phyloP scores from a whole-genome alignment of 495 filamentous ascomycete species.

The Penicillium pancosmium region DNA sequence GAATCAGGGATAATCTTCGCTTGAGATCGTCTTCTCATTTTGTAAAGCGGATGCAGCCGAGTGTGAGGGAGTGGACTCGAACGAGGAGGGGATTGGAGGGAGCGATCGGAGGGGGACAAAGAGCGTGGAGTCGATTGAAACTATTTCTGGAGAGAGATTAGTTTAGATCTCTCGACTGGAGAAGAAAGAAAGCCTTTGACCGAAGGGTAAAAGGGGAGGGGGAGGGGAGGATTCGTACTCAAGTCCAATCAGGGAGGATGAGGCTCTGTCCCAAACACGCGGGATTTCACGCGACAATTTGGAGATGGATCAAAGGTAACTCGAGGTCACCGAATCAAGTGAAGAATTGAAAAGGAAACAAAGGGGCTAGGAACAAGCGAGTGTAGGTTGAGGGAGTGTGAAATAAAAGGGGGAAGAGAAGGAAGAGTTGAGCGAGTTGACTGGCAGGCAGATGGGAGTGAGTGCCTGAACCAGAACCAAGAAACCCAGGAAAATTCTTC shows the following conservation, averaged over 20 bases:
- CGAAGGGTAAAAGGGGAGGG: too few species aligned
- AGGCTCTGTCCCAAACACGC: too few species aligned
- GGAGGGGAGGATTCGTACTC: too few species aligned
- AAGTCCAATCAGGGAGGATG: too few species aligned
- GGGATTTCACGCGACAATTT: too few species aligned
- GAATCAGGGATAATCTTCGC: conserved; percentile 26
- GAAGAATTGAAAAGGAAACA: not conserved
- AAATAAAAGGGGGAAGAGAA: conserved; percentile 7
- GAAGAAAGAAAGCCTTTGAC: too few species aligned
- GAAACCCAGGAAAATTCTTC: conserved; percentile 20
- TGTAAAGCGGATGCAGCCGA: not conserved
- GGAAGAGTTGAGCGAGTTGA: not conserved
- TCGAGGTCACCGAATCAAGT: too few species aligned
- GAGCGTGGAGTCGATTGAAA: not conserved
- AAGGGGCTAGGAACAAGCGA: not conserved
- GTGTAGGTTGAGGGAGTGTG: not conserved
- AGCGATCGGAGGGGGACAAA: not conserved
- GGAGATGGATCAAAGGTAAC: too few species aligned
- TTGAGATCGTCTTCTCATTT: conserved; percentile 20
- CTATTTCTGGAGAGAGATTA: too few species aligned
- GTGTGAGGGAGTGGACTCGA: not conserved
- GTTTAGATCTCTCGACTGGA: too few species aligned
- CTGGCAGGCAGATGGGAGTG: not conserved
- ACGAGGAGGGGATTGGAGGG: not conserved
- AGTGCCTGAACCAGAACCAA: conserved; percentile 31